Conservation (phyloP, 768 basidiomycete species). For the Pholiota microspora region DNA sequence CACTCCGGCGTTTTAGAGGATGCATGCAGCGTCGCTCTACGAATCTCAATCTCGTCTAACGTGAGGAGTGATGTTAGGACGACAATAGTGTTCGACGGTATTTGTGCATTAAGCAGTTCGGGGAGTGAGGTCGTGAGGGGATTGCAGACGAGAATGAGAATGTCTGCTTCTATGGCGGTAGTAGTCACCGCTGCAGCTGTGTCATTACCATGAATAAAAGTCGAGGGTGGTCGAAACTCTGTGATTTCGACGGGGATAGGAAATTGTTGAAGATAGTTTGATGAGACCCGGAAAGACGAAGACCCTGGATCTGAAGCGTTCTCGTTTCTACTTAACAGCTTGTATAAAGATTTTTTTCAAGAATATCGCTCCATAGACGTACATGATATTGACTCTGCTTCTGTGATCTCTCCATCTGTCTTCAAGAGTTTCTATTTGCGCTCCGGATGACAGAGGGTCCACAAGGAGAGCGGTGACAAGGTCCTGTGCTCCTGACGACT, state of each 20-base stretch:
- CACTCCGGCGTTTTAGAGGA: constrained; percentile 19
- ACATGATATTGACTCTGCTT: constrained; percentile 37
- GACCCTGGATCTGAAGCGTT: constrained; percentile 11
- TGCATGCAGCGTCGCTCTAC: neutral
- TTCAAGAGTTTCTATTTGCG: constrained; percentile 40
- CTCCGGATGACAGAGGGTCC: constrained; percentile 64
- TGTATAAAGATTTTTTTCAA: neutral
- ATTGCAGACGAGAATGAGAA: constrained; percentile 64
- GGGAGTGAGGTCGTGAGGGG: constrained; percentile 51
- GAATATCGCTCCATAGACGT: constrained; percentile 26
- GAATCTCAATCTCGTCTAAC: constrained; percentile 18
- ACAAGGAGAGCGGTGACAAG: constrained; percentile 70
- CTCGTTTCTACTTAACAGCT: constrained; percentile 28
- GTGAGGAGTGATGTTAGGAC: constrained; percentile 26
- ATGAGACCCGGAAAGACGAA: constrained; percentile 33
- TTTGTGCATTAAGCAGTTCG: constrained; percentile 28
- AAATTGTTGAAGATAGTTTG: constrained; percentile 58
- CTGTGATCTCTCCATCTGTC: constrained; percentile 44
- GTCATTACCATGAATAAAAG: constrained; percentile 16
- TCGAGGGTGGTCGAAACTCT: constrained; percentile 30
- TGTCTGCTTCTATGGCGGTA: constrained; percentile 47
- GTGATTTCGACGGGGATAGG: constrained; percentile 45
- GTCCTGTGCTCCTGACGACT: constrained; percentile 51
- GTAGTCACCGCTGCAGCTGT: constrained; percentile 14
- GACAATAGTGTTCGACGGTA: constrained; percentile 45